A percentile compares a stretch with the other conserved stretches of the same genome.
phyloP scores from a whole-genome alignment of 306 rosid genomes.

The Styphnolobium japonicum region DNA sequence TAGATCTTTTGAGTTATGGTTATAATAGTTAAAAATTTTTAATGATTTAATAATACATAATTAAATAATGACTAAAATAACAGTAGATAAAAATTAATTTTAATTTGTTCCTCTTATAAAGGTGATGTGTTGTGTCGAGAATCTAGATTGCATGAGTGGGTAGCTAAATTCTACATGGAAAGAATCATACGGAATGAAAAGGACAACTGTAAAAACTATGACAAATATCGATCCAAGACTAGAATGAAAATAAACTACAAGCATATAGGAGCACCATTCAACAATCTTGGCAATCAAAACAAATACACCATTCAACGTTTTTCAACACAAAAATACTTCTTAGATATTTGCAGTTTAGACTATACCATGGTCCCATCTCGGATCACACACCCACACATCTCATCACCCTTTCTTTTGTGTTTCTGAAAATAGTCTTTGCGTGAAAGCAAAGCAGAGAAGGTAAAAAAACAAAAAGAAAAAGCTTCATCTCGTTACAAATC shows the following conservation, averaged over 20 bases:
- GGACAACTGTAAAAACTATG: not conserved
- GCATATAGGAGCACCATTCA: not conserved
- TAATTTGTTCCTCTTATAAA: not conserved
- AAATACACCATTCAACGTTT: not conserved
- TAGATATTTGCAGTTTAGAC: not conserved
- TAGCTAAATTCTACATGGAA: not conserved
- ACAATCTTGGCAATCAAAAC: not conserved
- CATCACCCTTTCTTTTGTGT: conserved; percentile 29
- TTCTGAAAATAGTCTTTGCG: conserved; percentile 55
- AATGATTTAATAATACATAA: too few relatives aligned
- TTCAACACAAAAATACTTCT: not conserved
- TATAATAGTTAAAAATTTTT: too few relatives aligned
- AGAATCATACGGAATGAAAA: not conserved
- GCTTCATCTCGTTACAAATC: conserved; percentile 29
- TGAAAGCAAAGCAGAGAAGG: conserved; percentile 51
- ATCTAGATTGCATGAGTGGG: not conserved
- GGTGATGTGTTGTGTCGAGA: conserved; percentile 1
- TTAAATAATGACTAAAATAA: too few relatives aligned
- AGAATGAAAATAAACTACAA: not conserved
- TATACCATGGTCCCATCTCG: conserved; percentile 50
- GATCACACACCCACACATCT: conserved; percentile 52
- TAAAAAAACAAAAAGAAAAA: not conserved
- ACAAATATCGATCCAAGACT: not conserved
- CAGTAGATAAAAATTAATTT: too few relatives aligned
- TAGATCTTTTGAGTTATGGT: too few relatives aligned